phyloP scores from a whole-genome alignment of 176 grass and related monocot species.

The Oryza brachyantha region DNA sequence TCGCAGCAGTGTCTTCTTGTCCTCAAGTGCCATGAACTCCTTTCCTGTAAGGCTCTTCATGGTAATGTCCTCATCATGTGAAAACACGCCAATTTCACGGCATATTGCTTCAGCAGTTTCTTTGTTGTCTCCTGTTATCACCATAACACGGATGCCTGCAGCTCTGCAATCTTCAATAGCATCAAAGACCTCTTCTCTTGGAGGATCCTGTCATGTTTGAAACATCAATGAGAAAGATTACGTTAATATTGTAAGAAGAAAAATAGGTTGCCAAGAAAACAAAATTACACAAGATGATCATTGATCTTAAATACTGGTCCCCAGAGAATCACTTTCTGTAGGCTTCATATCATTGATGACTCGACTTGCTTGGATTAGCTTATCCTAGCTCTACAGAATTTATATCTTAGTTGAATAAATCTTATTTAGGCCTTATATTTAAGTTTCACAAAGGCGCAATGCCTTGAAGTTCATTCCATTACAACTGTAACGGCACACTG shows the following conservation, averaged over 20 bases:
- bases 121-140: constrained; percentile 99
- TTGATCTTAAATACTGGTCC: background rate
- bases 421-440: background rate
- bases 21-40: constrained; percentile 69
- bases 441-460: too few species aligned
- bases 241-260: background rate
- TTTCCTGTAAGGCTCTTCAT: constrained; percentile 82
- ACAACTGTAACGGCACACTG: background rate
- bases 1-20: constrained; percentile 72
- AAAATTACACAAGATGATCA: background rate
- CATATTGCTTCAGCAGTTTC: constrained; percentile 99
- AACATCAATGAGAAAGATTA: background rate
- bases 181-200: constrained; percentile 82
- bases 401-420: background rate
- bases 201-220: constrained; percentile 77
- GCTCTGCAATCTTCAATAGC: constrained; percentile 98
- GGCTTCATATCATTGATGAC: background rate
- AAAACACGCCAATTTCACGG: constrained; percentile 86
- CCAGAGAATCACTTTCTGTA: background rate
- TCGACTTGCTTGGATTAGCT: background rate
- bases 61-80: constrained; percentile 67
- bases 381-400: background rate
- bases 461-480: background rate
- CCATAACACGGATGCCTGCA: constrained; percentile 94
- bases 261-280: background rate